Percentiles rank a stretch among this genome's conserved stretches.
phyloP scores from a whole-genome alignment of 176 grass and related monocot genomes.

The Zizania latifolia region DNA sequence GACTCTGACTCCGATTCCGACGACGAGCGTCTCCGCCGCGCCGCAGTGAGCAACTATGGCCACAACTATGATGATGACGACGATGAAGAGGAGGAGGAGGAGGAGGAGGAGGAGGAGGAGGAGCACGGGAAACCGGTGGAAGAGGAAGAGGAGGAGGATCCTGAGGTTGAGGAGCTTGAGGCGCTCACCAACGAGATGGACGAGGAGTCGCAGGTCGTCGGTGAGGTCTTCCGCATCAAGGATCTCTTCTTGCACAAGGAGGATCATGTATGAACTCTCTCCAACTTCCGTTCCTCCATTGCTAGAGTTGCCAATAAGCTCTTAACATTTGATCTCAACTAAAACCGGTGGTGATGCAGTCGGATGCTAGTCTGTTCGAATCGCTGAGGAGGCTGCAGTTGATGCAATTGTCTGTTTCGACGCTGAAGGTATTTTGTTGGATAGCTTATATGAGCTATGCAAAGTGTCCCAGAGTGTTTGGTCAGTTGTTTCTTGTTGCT shows the following conservation, averaged over 20 bases:
- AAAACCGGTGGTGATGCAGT: conserved; percentile 57
- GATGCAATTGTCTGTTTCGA: conserved; percentile 78
- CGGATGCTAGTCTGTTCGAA: conserved; percentile 63
- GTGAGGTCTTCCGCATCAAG: conserved; percentile 78
- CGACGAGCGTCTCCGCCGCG: conserved; percentile 55
- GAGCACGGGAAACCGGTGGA: too few relatives aligned
- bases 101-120: not conserved
- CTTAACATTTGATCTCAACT: conserved; percentile 4
- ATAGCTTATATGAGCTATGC: conserved; percentile 1
- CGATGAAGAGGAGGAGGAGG: conserved; percentile 3
- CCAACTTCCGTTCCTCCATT: not conserved
- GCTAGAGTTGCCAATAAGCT: not conserved
- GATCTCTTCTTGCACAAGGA: conserved; percentile 46
- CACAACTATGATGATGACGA: conserved; percentile 64
- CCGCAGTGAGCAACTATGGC: conserved; percentile 53
- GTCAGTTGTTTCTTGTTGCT: not conserved
- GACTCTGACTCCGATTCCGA: conserved; percentile 38
- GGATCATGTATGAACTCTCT: conserved; percentile 37
- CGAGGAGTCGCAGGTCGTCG: conserved; percentile 49
- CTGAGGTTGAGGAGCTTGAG: conserved; percentile 49
- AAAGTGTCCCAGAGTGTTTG: not conserved
- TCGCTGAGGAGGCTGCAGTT: conserved; percentile 83
- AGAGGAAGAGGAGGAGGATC: conserved; percentile 33
- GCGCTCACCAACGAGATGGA: conserved; percentile 65
- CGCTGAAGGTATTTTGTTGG: conserved; percentile 44